phyloP scores from a whole-genome alignment of 139 green algal species.

The Spirogloea muscicola region DNA sequence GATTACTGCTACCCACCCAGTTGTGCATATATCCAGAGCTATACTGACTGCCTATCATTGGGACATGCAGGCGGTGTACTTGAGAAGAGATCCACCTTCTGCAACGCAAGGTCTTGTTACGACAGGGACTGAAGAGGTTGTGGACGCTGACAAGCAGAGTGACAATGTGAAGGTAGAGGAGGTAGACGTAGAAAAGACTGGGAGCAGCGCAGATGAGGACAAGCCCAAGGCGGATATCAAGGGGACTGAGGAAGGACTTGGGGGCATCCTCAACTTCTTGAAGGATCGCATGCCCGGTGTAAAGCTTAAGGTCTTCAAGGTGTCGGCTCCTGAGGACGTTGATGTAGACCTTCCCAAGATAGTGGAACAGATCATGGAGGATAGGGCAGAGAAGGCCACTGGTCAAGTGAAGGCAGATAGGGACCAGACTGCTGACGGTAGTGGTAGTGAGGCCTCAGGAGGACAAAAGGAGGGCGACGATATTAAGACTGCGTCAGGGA shows the following conservation, averaged over 20 bases:
- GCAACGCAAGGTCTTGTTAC: neutral
- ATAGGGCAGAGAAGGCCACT: neutral
- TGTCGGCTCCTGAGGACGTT: neutral
- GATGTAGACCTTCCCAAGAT: neutral
- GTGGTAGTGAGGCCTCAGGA: neutral
- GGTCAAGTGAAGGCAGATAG: neutral
- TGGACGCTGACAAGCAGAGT: neutral
- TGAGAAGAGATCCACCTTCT: neutral
- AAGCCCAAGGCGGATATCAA: neutral
- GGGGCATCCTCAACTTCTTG: slow-evolving; percentile 7
- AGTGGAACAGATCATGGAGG: neutral
- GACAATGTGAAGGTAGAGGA: neutral
- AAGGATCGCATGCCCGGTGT: neutral
- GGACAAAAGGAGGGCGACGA: neutral
- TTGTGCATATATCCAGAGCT: neutral
- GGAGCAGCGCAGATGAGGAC: neutral
- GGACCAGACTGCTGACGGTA: neutral
- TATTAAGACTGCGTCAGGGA: too few relatives aligned
- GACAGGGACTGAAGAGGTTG: neutral
- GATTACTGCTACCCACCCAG: neutral
- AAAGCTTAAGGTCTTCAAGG: neutral
- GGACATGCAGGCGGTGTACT: neutral
- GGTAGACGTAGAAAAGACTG: neutral
- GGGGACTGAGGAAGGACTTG: neutral
- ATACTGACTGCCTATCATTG: neutral